Evolutionary conservation across 2,329 filamentous ascomycete genomes (phyloP), one percentile per base, ranked within the genome.

Genomic region (Microdochium nivale): DNA sequence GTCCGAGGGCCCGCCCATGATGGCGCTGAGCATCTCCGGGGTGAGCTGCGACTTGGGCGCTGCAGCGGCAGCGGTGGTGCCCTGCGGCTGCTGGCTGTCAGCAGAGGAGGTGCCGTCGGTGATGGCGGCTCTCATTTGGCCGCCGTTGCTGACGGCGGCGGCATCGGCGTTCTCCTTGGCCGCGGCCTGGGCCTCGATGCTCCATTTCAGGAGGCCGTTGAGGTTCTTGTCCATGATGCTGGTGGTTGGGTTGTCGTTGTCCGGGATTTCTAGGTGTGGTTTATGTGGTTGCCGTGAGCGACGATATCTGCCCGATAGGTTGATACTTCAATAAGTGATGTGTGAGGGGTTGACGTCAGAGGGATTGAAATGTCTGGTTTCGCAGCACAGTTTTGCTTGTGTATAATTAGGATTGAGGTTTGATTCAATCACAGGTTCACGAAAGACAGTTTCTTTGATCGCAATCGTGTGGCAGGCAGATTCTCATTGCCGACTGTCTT

Each of bases 1-100:
- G 56, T 99, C 92, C 2, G 86, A 90, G 43, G 88, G 88, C 0
- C 87, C 90, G 69, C 90, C 90, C 64, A 95, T 79, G 51, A 96
- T 77, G 14, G 86, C 77, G 44, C 81, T 80, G 54, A 96, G 77
- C 53, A 86, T 77, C 52, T 90, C 83, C 16, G 87, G 78, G 62
- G 84, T 84, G 57, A 94, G 76, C 25, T 47, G 46, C 4, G 52
- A 73, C 62, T 35, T 63, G 60, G 55, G 69, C 66, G 50, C 58
- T 65, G 47, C 27, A 5, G 19, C 47, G 62, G 52, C n/a, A 47
- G 58, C 49, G 48, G 67, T 49, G 43, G 66, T 54, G 61, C 64
- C 53, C 47, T 61, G 59, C 49, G 64, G 54, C 24, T 67, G 60
- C 23, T 68, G 60, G 32, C 65, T 55, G 56, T 63, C 56, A 32